phyloP scores from a whole-genome alignment of 352 stramenopile species.

The Pythium vanterpoolii region DNA sequence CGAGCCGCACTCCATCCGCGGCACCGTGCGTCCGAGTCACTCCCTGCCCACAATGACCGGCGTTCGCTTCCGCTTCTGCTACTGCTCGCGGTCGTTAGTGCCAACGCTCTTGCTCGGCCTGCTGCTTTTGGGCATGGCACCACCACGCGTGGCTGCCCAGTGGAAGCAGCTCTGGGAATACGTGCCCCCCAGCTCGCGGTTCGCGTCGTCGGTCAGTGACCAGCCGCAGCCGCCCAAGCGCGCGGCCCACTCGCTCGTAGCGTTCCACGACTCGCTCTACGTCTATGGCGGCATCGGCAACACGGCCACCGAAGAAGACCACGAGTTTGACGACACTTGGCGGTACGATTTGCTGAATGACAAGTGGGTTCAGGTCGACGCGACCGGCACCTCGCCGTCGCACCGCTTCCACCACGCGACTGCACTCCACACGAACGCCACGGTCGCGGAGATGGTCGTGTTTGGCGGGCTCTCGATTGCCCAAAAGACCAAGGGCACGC shows the following conservation, averaged over 20 bases:
- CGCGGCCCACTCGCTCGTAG: conserved; percentile 47
- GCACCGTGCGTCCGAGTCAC: neutral
- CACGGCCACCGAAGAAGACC: conserved; percentile 31
- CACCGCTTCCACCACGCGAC: conserved; percentile 26
- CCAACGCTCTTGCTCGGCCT: neutral
- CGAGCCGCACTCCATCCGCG: too few species aligned
- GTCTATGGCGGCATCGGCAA: conserved; percentile 56
- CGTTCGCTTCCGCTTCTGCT: neutral
- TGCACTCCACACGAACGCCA: conserved; percentile 19
- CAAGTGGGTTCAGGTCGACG: conserved; percentile 13
- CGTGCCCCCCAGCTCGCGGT: neutral
- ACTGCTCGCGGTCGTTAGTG: too few species aligned
- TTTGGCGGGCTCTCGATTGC: conserved; percentile 25
- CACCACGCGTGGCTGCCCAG: conserved; percentile 21
- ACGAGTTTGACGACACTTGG: conserved; percentile 80
- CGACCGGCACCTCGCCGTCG: conserved; percentile 7
- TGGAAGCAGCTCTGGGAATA: conserved; percentile 56
- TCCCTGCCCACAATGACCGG: neutral
- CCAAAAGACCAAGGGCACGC: neutral
- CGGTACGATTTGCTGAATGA: conserved; percentile 15
- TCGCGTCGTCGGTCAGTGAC: neutral
- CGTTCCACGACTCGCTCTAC: conserved; percentile 52
- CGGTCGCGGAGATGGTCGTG: conserved; percentile 23
- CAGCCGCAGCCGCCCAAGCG: conserved; percentile 33
- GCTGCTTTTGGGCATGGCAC: neutral